phyloP scores from a whole-genome alignment of 495 filamentous ascomycete genomes.

The Astrocystis sublimbata region DNA sequence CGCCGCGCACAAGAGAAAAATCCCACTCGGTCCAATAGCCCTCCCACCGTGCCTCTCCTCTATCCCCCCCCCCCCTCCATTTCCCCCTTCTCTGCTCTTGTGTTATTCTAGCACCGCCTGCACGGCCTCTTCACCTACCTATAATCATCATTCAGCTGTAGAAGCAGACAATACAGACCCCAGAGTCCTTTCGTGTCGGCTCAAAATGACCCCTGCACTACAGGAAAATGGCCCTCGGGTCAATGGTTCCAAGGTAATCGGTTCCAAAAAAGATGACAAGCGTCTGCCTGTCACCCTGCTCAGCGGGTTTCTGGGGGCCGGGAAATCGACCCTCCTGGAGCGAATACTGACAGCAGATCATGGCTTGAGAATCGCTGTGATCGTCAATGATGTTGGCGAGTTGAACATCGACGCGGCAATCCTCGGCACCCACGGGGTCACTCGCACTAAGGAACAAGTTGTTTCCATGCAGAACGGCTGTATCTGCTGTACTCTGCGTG shows the following conservation, averaged over 20 bases:
- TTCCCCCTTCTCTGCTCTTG: too few species aligned
- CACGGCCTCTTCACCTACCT: not conserved
- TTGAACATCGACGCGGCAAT: slow-evolving; percentile 60
- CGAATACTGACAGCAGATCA: slow-evolving; percentile 56
- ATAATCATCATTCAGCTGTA: not conserved
- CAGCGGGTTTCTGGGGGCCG: slow-evolving; percentile 45
- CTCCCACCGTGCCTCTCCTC: not conserved
- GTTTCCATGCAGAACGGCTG: slow-evolving; percentile 64
- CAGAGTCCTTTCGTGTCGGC: too few species aligned
- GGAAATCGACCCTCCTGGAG: slow-evolving; percentile 60
- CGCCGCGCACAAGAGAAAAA: not conserved
- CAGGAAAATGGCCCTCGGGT: not conserved
- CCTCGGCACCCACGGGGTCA: slow-evolving; percentile 52
- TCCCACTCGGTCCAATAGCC: too few species aligned
- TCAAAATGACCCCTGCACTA: not conserved
- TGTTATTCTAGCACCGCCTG: too few species aligned
- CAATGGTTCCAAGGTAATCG: too few species aligned
- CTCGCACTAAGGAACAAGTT: slow-evolving; percentile 52
- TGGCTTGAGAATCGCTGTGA: slow-evolving; percentile 55
- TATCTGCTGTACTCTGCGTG: slow-evolving; percentile 62
- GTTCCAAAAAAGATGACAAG: slow-evolving; percentile 4
- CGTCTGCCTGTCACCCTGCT: slow-evolving; percentile 34
- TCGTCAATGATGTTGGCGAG: slow-evolving; percentile 60
- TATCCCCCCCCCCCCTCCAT: not conserved
- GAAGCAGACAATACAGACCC: not conserved